Percentiles rank a stretch among this genome's conserved stretches.
phyloP scores from a whole-genome alignment of 1,284 basidiomycete species.

The Tilletiaria anomala region DNA sequence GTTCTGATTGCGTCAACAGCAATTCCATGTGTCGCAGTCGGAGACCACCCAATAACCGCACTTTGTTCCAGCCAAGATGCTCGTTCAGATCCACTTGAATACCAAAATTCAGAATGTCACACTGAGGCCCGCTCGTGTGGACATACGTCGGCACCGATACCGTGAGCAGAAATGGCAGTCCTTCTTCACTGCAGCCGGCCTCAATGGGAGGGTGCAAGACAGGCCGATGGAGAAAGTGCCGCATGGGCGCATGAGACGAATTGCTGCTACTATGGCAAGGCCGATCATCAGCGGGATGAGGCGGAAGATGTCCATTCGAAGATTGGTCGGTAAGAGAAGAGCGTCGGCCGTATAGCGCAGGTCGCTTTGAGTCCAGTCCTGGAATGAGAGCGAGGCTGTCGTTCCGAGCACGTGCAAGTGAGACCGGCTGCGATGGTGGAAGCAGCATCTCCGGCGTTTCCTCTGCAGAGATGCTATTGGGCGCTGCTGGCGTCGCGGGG shows the following conservation, averaged over 20 bases:
- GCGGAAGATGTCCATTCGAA: too few relatives aligned
- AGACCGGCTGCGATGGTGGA: too few relatives aligned
- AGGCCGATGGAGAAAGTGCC: constrained; percentile 34
- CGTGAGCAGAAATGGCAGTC: constrained; percentile 29
- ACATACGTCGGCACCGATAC: constrained; percentile 35
- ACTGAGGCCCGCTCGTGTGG: constrained; percentile 17
- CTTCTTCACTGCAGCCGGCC: constrained; percentile 15
- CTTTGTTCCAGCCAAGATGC: constrained; percentile 19
- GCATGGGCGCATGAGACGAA: constrained; percentile 14
- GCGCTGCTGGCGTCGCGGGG: too few relatives aligned
- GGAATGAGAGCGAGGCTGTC: too few relatives aligned
- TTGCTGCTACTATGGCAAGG: too few relatives aligned
- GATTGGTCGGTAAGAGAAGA: too few relatives aligned
- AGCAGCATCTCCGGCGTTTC: too few relatives aligned
- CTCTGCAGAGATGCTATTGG: too few relatives aligned
- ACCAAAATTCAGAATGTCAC: constrained; percentile 34
- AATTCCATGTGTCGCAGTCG: constrained; percentile 37
- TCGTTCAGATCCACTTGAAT: constrained; percentile 34
- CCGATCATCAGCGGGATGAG: too few relatives aligned
- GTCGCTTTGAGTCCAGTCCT: too few relatives aligned
- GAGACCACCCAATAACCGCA: constrained; percentile 24
- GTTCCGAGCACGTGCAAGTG: too few relatives aligned
- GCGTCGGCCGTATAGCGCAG: too few relatives aligned
- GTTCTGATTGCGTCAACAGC: constrained; percentile 33
- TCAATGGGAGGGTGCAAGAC: constrained; percentile 24